Evolutionary conservation across 805 yeast genomes (phyloP).

Genomic region (Jamesozyma jinghongensis): DNA sequence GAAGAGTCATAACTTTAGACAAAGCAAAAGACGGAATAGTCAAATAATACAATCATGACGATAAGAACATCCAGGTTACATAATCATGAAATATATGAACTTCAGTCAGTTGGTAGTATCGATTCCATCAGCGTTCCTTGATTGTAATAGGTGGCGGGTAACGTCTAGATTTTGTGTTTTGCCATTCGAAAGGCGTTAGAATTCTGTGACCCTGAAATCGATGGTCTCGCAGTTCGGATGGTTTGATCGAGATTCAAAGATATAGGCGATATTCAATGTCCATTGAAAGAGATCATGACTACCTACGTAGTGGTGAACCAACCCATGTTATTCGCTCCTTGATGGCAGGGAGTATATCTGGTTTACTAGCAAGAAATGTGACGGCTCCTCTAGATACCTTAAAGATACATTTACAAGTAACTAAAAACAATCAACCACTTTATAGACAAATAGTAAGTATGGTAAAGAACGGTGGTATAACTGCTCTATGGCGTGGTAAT

Average conservation of each 20-base stretch:
- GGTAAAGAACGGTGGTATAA: slow-evolving; percentile 53
- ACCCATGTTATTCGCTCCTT: slow-evolving; percentile 46
- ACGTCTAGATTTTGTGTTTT: too few species aligned
- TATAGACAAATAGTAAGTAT: slow-evolving; percentile 35
- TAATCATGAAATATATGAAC: too few species aligned
- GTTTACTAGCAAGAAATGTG: slow-evolving; percentile 43
- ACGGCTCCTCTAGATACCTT: slow-evolving; percentile 31
- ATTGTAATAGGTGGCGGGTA: too few species aligned
- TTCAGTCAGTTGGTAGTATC: too few species aligned
- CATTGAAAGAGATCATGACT: slow-evolving; percentile 28
- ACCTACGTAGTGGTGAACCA: slow-evolving; percentile 42
- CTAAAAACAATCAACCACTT: neutral
- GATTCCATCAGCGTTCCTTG: too few species aligned
- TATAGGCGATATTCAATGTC: neutral
- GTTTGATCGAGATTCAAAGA: neutral
- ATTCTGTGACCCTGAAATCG: too few species aligned
- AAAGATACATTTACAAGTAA: slow-evolving; percentile 26
- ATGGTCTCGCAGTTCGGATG: too few species aligned
- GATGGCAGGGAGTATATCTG: slow-evolving; percentile 65
- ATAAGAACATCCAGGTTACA: too few species aligned
- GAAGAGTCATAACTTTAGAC: too few species aligned
- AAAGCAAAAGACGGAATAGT: too few species aligned
- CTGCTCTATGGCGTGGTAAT: slow-evolving; percentile 93
- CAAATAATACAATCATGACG: too few species aligned
- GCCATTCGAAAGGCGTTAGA: too few species aligned